A percentile compares a stretch with the other conserved stretches of the same genome.
These are phyloP conservation scores for Bassia scoparia DNA, from an alignment of 148 eudicot species.

Conservation along the genomic window DNA sequence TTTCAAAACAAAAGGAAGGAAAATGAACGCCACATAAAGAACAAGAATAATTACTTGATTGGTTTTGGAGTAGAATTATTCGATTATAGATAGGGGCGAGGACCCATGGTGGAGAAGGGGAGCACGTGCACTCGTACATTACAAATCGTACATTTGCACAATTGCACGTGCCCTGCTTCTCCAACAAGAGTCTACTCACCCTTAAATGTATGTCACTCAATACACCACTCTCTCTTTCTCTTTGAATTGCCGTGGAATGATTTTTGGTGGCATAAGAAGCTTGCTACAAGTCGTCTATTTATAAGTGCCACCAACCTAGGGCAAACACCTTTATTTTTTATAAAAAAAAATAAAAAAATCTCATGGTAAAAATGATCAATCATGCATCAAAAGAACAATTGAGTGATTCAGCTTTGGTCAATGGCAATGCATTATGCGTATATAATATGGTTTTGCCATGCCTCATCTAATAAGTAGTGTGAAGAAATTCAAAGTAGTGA, in stretches of 20 bases:
- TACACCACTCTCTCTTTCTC: not conserved
- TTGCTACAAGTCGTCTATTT: constrained; percentile 14
- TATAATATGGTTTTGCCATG: not conserved
- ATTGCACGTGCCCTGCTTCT: constrained; percentile 65
- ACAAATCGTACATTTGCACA: not conserved
- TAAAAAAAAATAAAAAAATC: not conserved
- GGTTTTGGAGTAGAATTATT: too few relatives aligned
- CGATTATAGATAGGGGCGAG: constrained; percentile 28
- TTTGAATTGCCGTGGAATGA: not conserved
- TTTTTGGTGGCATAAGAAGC: not conserved
- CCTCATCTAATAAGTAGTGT: not conserved
- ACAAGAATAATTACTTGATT: not conserved
- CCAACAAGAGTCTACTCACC: constrained; percentile 47
- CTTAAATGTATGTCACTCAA: not conserved
- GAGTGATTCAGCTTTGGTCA: constrained; percentile 27
- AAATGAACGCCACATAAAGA: too few relatives aligned
- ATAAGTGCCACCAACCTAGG: constrained; percentile 7
- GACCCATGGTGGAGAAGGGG: constrained; percentile 55
- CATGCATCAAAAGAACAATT: constrained; percentile 34
- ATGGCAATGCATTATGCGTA: constrained; percentile 7
- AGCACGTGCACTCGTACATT: constrained; percentile 41
- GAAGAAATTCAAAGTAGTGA: constrained; percentile 7
- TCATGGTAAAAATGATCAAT: not conserved
- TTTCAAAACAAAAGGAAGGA: not conserved
- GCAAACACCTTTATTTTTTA: not conserved